Evolutionary conservation across 73 alveolate genomes (phyloP), one percentile per base, ranked within the genome.

Genomic region (Urostyla sp.): DNA sequence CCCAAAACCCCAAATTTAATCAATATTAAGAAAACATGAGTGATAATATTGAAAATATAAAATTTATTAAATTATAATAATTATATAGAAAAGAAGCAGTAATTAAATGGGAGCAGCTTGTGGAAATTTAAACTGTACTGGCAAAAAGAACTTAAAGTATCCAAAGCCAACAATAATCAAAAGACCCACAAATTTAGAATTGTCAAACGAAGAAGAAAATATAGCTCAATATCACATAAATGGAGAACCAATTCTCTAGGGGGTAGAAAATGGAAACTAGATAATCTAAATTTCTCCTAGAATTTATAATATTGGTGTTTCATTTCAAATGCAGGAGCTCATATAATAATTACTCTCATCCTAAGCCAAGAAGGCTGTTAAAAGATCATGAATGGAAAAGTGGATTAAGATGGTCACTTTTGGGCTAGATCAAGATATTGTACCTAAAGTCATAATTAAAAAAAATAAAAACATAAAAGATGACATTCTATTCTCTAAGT

Each of bases 21-120:
- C n/a, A n/a, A n/a, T n/a, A n/a, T n/a, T n/a, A n/a, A n/a, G n/a
- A n/a, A n/a, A n/a, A n/a, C n/a, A n/a, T n/a, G n/a, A n/a, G n/a
- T n/a, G n/a, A n/a, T n/a, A n/a, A n/a, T n/a, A n/a, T n/a, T n/a
- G n/a, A n/a, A n/a, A n/a, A n/a, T n/a, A n/a, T n/a, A n/a, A n/a
- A n/a, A n/a, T n/a, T n/a, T n/a, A n/a, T n/a, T n/a, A n/a, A n/a
- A n/a, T n/a, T n/a, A n/a, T n/a, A n/a, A n/a, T n/a, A n/a, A n/a
- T n/a, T n/a, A n/a, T n/a, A n/a, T n/a, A n/a, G n/a, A n/a, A n/a
- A n/a, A n/a, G n/a, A n/a, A n/a, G n/a, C n/a, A n/a, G n/a, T n/a
- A n/a, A n/a, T n/a, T n/a, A 63, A 46, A 69, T 69, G 83, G 83
- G 83, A 46, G 69, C 83, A 1, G 6, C 72, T 18, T 69, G 83